Evolutionary conservation across 192 early-diverging fungal species (phyloP).

Genomic region (Coemansia sp.): DNA sequence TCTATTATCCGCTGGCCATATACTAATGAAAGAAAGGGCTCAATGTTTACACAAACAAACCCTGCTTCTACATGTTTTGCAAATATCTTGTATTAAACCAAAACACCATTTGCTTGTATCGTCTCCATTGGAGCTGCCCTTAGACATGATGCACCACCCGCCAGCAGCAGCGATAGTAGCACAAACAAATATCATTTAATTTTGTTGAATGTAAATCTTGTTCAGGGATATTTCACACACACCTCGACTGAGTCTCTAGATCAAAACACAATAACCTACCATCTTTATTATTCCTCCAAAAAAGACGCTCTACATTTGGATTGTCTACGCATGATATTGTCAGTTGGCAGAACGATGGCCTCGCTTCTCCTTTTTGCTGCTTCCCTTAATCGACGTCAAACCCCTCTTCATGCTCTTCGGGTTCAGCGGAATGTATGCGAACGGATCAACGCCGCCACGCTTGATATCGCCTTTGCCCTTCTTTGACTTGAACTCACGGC

Average conservation of each 20-base stretch:
- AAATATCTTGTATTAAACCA: background rate
- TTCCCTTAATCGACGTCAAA: constrained; percentile 39
- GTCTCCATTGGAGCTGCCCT: background rate
- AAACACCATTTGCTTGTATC: background rate
- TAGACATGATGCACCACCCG: too few species aligned
- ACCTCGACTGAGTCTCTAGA: too few species aligned
- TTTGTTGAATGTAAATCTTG: too few species aligned
- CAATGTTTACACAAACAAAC: background rate
- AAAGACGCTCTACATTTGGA: background rate
- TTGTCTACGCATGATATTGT: constrained; percentile 6
- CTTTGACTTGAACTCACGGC: constrained; percentile 80
- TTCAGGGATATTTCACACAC: too few species aligned
- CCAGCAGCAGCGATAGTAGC: too few species aligned
- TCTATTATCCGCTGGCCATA: background rate
- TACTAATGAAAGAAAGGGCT: background rate
- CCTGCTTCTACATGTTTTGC: background rate
- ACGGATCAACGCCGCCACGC: constrained; percentile 86
- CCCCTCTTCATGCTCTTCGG: constrained; percentile 56
- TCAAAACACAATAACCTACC: background rate
- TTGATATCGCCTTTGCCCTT: constrained; percentile 90
- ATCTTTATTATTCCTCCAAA: background rate
- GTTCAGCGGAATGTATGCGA: constrained; percentile 90
- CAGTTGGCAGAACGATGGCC: constrained; percentile 6
- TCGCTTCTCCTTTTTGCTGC: constrained; percentile 51
- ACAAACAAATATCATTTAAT: too few species aligned